These are phyloP conservation scores for Erigeron canadensis DNA, from an alignment of 129 eudicot species.

Conservation along the genomic window DNA sequence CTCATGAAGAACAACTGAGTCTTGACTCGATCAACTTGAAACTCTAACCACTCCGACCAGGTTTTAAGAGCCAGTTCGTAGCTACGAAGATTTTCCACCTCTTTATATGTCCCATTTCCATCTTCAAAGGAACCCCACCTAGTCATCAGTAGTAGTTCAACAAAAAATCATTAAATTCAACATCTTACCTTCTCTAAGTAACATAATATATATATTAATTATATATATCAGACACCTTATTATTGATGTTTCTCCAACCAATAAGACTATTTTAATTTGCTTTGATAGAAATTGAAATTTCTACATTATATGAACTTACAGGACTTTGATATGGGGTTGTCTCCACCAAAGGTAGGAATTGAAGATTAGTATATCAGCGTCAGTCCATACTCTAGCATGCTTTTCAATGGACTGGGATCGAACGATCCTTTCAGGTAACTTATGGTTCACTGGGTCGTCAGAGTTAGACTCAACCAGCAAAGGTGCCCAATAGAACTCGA, in stretches of 20 bases:
- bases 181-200: neutral
- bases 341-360: constrained; percentile 77
- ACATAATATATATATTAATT: neutral
- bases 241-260: constrained; percentile 14
- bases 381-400: constrained; percentile 63
- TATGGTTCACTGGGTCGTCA: constrained; percentile 58
- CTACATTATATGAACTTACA: constrained; percentile 44
- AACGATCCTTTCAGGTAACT: constrained; percentile 60
- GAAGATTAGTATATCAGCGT: constrained; percentile 60
- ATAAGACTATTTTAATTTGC: neutral
- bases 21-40: constrained; percentile 57
- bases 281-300: too few relatives aligned
- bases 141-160: neutral
- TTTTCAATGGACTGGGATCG: constrained; percentile 58
- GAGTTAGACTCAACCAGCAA: constrained; percentile 73
- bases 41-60: constrained; percentile 79
- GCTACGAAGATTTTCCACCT: constrained; percentile 51
- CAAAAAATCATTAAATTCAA: neutral
- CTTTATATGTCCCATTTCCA: constrained; percentile 47
- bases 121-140: constrained; percentile 76
- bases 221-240: neutral
- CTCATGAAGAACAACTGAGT: constrained; percentile 60
- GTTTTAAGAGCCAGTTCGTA: constrained; percentile 72
- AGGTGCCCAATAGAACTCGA: constrained; percentile 79
- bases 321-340: constrained; percentile 52